These are phyloP conservation scores for Polygonum aviculare DNA, from an alignment of 148 eudicot genomes.

Conservation along the genomic window DNA sequence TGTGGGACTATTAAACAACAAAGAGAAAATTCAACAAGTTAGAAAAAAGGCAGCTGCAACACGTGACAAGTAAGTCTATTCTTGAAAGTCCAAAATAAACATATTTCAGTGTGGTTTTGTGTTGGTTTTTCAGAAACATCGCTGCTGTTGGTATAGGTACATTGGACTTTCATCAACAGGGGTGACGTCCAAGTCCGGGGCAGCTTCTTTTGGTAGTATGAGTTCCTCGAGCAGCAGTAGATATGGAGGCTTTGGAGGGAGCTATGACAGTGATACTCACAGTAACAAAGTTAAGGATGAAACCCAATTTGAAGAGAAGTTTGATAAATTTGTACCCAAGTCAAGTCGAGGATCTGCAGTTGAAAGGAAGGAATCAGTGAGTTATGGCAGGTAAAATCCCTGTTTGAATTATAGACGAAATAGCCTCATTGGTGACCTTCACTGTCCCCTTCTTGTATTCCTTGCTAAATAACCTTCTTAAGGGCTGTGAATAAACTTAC, in stretches of 20 bases:
- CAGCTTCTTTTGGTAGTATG: slow-evolving; percentile 52
- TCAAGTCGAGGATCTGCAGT: slow-evolving; percentile 31
- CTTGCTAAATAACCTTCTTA: background rate
- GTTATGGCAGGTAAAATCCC: background rate
- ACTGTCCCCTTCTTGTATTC: background rate
- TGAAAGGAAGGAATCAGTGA: background rate
- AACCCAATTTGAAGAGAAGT: slow-evolving; percentile 47
- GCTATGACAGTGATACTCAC: slow-evolving; percentile 45
- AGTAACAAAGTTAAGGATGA: slow-evolving; percentile 41
- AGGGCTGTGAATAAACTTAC: background rate
- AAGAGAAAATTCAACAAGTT: slow-evolving; percentile 81
- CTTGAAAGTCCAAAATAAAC: background rate
- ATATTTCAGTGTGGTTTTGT: background rate
- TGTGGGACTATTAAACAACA: slow-evolving; percentile 69
- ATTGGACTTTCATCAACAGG: slow-evolving; percentile 93
- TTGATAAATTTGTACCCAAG: slow-evolving; percentile 49
- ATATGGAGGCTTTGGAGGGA: slow-evolving; percentile 70
- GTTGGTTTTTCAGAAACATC: background rate
- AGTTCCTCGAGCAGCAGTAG: slow-evolving; percentile 40
- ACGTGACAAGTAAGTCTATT: slow-evolving; percentile 73
- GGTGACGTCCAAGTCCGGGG: slow-evolving; percentile 62
- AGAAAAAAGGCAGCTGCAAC: slow-evolving; percentile 85
- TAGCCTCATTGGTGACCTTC: background rate
- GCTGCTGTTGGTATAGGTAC: slow-evolving; percentile 40
- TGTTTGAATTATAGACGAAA: background rate